A percentile compares a stretch with the other conserved stretches of the same genome.
Evolutionary conservation across 1,284 basidiomycete genomes (phyloP).

Genomic region (Microbotryomycetes sp.): DNA sequence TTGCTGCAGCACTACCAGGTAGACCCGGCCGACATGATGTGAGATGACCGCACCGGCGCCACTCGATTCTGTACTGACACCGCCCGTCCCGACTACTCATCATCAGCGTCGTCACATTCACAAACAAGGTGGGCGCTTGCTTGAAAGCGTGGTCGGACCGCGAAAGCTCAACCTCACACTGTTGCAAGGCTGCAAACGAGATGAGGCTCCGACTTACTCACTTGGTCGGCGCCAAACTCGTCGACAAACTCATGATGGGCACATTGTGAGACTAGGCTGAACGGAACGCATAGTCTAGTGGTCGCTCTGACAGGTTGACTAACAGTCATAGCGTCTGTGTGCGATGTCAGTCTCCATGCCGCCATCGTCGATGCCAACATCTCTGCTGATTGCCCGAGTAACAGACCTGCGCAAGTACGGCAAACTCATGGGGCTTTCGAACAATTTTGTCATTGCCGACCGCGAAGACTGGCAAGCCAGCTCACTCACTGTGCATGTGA

Average conservation of each 20-base stretch:
- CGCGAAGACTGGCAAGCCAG: constrained; percentile 64
- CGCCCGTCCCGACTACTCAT: background rate
- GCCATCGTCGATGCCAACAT: background rate
- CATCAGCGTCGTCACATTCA: constrained; percentile 40
- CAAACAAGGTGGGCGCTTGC: no score
- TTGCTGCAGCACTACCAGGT: constrained; percentile 49
- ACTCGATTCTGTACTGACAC: background rate
- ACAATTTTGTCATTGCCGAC: constrained; percentile 77
- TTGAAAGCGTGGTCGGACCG: no score
- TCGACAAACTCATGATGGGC: constrained; percentile 54
- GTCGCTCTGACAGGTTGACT: constrained; percentile 9
- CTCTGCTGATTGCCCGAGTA: background rate
- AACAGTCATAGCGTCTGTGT: constrained; percentile 15
- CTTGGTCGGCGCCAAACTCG: constrained; percentile 60
- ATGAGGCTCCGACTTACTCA: constrained; percentile 67
- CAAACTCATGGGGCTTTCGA: constrained; percentile 53
- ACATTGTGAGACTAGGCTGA: constrained; percentile 21
- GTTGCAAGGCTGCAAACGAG: constrained; percentile 72
- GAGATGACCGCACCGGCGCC: background rate
- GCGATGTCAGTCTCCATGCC: constrained; percentile 3
- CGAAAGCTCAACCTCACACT: no score
- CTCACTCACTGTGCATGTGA: background rate
- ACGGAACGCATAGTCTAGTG: no score
- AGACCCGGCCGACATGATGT: constrained; percentile 31
- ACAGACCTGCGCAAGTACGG: constrained; percentile 59